Evolutionary conservation across 768 basidiomycete species (phyloP), one percentile per base, ranked within the genome.

Genomic region (Naematelia encephala): DNA sequence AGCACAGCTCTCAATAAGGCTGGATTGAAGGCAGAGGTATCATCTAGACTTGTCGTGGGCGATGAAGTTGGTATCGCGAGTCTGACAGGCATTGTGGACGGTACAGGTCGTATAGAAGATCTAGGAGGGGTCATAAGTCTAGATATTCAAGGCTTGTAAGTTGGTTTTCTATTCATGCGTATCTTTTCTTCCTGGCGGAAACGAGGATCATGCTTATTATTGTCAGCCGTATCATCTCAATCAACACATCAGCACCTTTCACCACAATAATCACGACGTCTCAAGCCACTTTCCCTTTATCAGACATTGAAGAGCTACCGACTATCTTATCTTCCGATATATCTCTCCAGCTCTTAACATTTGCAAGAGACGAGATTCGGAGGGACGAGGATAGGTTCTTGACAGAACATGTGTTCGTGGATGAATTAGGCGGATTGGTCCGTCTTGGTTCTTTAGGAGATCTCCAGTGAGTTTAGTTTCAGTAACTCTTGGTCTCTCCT

Each of bases 321-420:
- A 47, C 57, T 10, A 50, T 70, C 45, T 10, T 73, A 28, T 25
- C 66, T 3, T 56, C 61, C n/a, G 71, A 70, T 16, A 54, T 73
- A 11, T 54, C 57, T 3, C 13, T 22, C 8, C 69, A 70, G 42
- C 27, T 70, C 4, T 49, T 66, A 3, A 5, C 16, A 42, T 34
- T 26, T 21, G 51, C 29, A 8, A 8, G 46, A 11, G 46, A 47
- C 34, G 13, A 12, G 4, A 2, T 28, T 51, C 26, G 44, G 43
- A 2, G 51, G 26, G 26, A 21, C 13, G 23, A 51, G 12, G 45
- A 25, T 14, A 46, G 27, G 14, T 19, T 14, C 12, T 5, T n/a
- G 21, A 27, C 19, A 30, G 48, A 42, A 3, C n/a, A 21, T 8
- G 30, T 63, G 1, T 63, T 63, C 62, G n/a, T 59, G 12, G 62